These are phyloP conservation scores for Gastrodia elata DNA, from an alignment of 106 monocot species.

Conservation along the genomic window DNA sequence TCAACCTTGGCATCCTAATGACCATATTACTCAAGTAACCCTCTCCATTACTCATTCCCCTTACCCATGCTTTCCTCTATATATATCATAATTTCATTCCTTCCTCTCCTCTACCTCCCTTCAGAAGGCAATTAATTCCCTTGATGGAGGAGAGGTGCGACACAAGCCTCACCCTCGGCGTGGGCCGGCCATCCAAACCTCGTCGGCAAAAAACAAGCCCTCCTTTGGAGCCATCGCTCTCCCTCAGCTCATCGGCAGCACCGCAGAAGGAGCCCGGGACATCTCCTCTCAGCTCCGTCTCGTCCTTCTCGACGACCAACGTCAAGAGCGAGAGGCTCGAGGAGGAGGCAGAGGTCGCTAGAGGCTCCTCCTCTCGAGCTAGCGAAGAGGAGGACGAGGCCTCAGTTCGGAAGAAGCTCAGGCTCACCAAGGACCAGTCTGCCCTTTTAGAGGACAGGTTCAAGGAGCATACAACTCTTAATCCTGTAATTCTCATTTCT, in stretches of 20 bases:
- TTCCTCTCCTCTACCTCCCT: background rate
- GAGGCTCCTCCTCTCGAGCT: slow-evolving; percentile 7
- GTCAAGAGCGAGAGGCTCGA: slow-evolving; percentile 19
- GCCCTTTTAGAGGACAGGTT: slow-evolving; percentile 14
- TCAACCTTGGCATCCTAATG: slow-evolving; percentile 3
- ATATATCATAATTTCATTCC: slow-evolving; percentile 2
- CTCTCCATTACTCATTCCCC: slow-evolving; percentile 1
- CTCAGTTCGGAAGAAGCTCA: slow-evolving; percentile 5
- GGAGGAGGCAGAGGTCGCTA: slow-evolving; percentile 27
- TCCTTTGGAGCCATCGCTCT: slow-evolving; percentile 31
- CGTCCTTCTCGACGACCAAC: slow-evolving; percentile 35
- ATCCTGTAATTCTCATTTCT: slow-evolving; percentile 1
- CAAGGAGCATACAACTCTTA: slow-evolving; percentile 13
- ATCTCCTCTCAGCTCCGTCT: slow-evolving; percentile 32
- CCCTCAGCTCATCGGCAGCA: slow-evolving; percentile 21
- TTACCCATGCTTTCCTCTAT: background rate
- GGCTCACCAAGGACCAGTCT: slow-evolving; percentile 13
- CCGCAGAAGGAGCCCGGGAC: background rate
- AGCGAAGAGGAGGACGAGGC: slow-evolving; percentile 2
- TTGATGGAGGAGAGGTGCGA: slow-evolving; percentile 1
- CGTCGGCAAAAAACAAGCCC: background rate
- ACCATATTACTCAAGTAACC: background rate
- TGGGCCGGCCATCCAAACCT: background rate
- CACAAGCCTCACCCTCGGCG: slow-evolving; percentile 2
- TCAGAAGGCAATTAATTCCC: background rate